A percentile compares a stretch with the other conserved stretches of the same genome.
These are phyloP conservation scores for Tetracentron sinense DNA, from an alignment of 164 flowering plant species.

Conservation along the genomic window DNA sequence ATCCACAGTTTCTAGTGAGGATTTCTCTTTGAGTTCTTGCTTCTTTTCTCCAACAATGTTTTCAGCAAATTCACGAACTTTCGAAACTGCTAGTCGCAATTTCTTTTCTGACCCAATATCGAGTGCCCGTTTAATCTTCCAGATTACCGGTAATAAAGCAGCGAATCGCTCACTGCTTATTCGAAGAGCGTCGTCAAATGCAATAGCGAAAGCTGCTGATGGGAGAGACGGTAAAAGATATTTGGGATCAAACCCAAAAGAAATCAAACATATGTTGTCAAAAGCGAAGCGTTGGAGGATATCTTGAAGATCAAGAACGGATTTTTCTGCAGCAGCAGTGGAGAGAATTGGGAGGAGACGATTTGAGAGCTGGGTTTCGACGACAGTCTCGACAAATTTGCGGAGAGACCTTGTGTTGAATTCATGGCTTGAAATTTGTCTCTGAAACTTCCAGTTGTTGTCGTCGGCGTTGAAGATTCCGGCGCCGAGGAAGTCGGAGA, in stretches of 20 bases:
- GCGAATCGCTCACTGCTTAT: conserved; percentile 10
- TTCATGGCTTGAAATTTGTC: conserved; percentile 26
- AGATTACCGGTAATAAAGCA: background rate
- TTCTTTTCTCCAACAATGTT: conserved; percentile 11
- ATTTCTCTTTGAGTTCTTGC: too few species aligned
- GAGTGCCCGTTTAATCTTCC: conserved; percentile 25
- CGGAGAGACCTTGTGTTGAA: conserved; percentile 26
- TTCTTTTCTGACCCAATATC: conserved; percentile 33
- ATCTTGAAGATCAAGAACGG: conserved; percentile 25
- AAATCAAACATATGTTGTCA: background rate
- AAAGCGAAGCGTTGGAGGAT: background rate
- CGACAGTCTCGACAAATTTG: conserved; percentile 24
- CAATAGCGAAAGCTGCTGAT: conserved; percentile 16
- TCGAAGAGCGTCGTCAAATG: conserved; percentile 17
- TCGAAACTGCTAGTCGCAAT: conserved; percentile 9
- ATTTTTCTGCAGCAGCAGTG: conserved; percentile 6
- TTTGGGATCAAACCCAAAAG: conserved; percentile 17
- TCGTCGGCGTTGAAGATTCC: conserved; percentile 30
- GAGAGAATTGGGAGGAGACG: conserved; percentile 22
- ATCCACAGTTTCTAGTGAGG: too few species aligned
- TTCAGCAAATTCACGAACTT: conserved; percentile 16
- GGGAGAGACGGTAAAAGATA: too few species aligned
- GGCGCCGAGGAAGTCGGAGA: conserved; percentile 23
- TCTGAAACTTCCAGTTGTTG: conserved; percentile 25
- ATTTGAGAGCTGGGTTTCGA: conserved; percentile 21